These are phyloP conservation scores for Hymenoscyphus occultus DNA, from an alignment of 2,329 filamentous ascomycete species.

Conservation along the genomic window DNA sequence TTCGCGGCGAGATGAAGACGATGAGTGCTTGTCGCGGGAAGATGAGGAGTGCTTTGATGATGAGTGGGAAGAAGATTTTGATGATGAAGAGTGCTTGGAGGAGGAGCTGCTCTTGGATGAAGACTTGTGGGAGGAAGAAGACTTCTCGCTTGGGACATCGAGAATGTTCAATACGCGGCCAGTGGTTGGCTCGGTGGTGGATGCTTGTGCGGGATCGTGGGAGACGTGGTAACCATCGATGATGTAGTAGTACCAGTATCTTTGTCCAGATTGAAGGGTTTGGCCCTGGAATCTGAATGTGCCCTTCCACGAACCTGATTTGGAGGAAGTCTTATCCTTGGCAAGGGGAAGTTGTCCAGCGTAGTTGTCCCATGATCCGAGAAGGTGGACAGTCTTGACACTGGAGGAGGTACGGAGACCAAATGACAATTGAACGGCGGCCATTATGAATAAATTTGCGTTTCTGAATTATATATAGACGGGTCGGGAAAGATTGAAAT, in stretches of 20 bases:
- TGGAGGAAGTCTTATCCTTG: slow-evolving; percentile 78
- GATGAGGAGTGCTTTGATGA: slow-evolving; percentile 44
- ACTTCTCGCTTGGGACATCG: slow-evolving; percentile 68
- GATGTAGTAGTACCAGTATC: slow-evolving; percentile 99
- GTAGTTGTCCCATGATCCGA: slow-evolving; percentile 99
- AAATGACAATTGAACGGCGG: slow-evolving; percentile 91
- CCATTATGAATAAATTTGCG: slow-evolving; percentile 60
- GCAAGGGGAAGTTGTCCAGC: slow-evolving; percentile 88
- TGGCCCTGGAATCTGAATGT: slow-evolving; percentile 92
- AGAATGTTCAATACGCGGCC: slow-evolving; percentile 97
- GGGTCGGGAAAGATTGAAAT: slow-evolving; percentile 34
- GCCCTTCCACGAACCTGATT: slow-evolving; percentile 90
- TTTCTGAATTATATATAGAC: slow-evolving; percentile 16
- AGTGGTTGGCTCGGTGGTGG: slow-evolving; percentile 91
- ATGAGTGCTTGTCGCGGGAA: slow-evolving; percentile 38
- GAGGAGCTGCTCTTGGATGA: slow-evolving; percentile 42
- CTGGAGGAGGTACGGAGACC: slow-evolving; percentile 91
- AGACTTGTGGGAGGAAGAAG: slow-evolving; percentile 44
- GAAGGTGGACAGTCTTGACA: slow-evolving; percentile 95
- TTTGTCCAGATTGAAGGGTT: slow-evolving; percentile 81
- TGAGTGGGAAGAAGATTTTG: slow-evolving; percentile 37
- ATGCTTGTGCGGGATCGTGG: slow-evolving; percentile 88
- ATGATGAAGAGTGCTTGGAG: slow-evolving; percentile 40
- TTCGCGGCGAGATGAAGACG: slow-evolving; percentile 41
- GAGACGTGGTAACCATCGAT: slow-evolving; percentile 98